A percentile compares a stretch with the other conserved stretches of the same genome.
phyloP scores from a whole-genome alignment of 352 stramenopile genomes.

The Globisporangium viniferum region DNA sequence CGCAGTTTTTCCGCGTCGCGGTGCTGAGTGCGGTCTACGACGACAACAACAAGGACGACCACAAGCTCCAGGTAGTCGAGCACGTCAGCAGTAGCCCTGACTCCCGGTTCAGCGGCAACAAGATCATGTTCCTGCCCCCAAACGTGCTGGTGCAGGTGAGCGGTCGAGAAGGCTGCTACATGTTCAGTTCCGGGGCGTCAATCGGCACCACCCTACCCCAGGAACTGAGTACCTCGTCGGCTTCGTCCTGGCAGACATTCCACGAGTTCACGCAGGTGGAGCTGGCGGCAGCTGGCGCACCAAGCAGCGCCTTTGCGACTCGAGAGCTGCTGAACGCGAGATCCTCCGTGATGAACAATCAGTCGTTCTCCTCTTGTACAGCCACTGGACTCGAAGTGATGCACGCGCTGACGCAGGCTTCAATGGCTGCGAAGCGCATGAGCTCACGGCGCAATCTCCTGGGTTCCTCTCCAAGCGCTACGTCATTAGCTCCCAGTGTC shows the following conservation, averaged over 20 bases:
- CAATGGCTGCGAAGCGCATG: slow-evolving; percentile 1
- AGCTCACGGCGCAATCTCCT: slow-evolving; percentile 17
- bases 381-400: slow-evolving; percentile 14
- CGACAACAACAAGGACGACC: slow-evolving; percentile 23
- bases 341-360: background rate
- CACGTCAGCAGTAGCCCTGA: slow-evolving; percentile 48
- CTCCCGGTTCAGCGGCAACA: slow-evolving; percentile 40
- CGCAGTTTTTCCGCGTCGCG: slow-evolving; percentile 50
- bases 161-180: slow-evolving; percentile 37
- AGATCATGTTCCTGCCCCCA: slow-evolving; percentile 32
- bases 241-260: slow-evolving; percentile 12
- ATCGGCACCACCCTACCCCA: background rate
- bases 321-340: background rate
- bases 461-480: background rate
- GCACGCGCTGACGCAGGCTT: slow-evolving; percentile 23
- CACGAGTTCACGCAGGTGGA: slow-evolving; percentile 45
- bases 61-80: slow-evolving; percentile 38
- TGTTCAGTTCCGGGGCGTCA: slow-evolving; percentile 30
- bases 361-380: background rate
- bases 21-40: slow-evolving; percentile 26
- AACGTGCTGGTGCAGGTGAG: slow-evolving; percentile 44
- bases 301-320: slow-evolving; percentile 19
- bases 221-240: background rate
- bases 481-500: background rate
- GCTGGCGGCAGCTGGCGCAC: slow-evolving; percentile 23